phyloP scores from a whole-genome alignment of 2,329 filamentous ascomycete species.

The Fusarium robinianum region DNA sequence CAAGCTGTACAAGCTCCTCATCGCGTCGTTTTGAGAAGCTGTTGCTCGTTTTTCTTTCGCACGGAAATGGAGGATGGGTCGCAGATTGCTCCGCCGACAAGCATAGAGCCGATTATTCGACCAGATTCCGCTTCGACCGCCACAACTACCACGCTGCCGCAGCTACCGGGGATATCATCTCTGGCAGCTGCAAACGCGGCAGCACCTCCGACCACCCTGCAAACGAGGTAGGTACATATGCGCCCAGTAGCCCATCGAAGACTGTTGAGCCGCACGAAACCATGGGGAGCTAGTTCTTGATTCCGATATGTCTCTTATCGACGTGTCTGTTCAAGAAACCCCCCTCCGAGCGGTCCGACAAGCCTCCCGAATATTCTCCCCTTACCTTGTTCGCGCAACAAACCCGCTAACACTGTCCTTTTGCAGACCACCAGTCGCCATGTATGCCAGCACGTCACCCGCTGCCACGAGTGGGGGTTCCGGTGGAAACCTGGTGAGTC shows the following conservation, averaged over 20 bases:
- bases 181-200: constrained; percentile 49
- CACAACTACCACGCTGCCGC: constrained; percentile 47
- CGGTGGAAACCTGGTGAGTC: constrained; percentile 48
- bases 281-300: too few species aligned
- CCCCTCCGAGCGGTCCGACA: too few species aligned
- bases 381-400: constrained; percentile 7
- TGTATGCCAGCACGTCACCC: constrained; percentile 42
- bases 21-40: constrained; percentile 7
- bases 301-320: too few species aligned
- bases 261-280: too few species aligned
- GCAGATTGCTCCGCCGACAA: constrained; percentile 45
- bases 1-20: too few species aligned
- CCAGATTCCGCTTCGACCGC: constrained; percentile 55
- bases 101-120: constrained; percentile 54
- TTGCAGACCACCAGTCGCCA: constrained; percentile 30
- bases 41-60: constrained; percentile 3
- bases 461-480: constrained; percentile 48
- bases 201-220: constrained; percentile 47
- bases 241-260: background rate
- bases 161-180: constrained; percentile 53
- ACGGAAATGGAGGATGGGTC: constrained; percentile 53
- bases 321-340: constrained; percentile 1
- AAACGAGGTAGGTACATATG: constrained; percentile 50
- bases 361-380: constrained; percentile 1
- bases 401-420: constrained; percentile 22